Conservation (phyloP, 1,284 basidiomycete genomes). For the Grifola frondosa region DNA sequence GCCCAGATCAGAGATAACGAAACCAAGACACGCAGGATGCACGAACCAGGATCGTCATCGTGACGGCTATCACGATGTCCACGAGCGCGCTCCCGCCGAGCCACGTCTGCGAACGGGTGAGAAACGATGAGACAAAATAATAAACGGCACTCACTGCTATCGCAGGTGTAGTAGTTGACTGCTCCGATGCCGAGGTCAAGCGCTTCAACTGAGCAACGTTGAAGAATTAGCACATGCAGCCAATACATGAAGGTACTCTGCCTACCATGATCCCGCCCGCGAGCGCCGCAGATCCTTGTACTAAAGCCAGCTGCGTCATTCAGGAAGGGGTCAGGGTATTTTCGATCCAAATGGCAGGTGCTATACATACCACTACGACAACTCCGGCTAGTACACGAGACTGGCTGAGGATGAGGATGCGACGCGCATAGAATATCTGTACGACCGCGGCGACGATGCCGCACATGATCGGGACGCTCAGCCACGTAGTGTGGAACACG, state of each 20-base stretch:
- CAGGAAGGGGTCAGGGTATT: background rate
- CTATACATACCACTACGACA: conserved; percentile 11
- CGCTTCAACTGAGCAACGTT: conserved; percentile 1
- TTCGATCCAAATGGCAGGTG: background rate
- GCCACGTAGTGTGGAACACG: conserved; percentile 18
- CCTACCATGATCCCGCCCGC: conserved; percentile 4
- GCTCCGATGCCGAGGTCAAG: background rate
- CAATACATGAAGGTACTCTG: too few relatives aligned
- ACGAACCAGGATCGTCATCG: conserved; percentile 19
- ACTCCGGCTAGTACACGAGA: conserved; percentile 8
- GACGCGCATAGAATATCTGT: conserved; percentile 20
- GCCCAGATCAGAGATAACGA: background rate
- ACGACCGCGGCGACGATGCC: conserved; percentile 16
- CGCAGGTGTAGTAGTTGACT: background rate
- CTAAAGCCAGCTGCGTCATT: conserved; percentile 8
- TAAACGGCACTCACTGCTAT: conserved; percentile 5
- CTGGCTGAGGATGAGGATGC: conserved; percentile 17
- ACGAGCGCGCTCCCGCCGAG: conserved; percentile 13
- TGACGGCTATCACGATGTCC: conserved; percentile 19
- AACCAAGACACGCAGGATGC: background rate
- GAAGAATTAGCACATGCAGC: background rate
- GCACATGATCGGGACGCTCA: conserved; percentile 22
- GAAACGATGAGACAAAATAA: background rate
- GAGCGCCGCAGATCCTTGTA: conserved; percentile 3
- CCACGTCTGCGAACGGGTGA: conserved; percentile 9